Evolutionary conservation across 2,329 filamentous ascomycete genomes (phyloP), one percentile per base, ranked within the genome.

Genomic region (Emergomyces orientalis): DNA sequence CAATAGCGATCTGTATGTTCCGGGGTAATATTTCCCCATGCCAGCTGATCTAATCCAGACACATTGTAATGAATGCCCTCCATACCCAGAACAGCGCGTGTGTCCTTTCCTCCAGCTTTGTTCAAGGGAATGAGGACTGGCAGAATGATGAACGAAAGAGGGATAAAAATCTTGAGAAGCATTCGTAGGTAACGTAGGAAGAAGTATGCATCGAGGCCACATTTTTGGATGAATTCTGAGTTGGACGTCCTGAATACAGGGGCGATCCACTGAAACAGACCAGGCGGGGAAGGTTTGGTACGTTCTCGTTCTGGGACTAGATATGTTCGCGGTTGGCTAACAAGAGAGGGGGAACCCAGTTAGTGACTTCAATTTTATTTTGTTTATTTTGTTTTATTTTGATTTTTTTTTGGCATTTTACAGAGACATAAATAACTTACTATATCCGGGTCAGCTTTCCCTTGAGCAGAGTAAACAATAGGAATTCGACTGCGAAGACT

Each of bases 181-280:
- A 90, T 88, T 65, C 88, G 86, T 32, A 92, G 83, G 71, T 96
- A 99, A 65, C 95, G 89, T 0, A 99, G 82, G 75, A 99, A 99
- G 79, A 97, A 96, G 77, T 96, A 99, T 71, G 93, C 91, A 73
- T 99, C 94, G 11, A 99, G 84, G 22, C 94, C 94, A 69, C 93
- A 97, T 75, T 97, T 96, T 61, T 93, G 88, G 70, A 99, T 96
- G 68, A 99, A 86, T 69, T 96, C 90, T 14, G 90, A 90, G 83
- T 80, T 85, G 74, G 78, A 90, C 78, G 78, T 86, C 74, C 78
- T 89, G 81, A 81, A 96, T 67, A 79, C 80, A 3, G 82, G 81
- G 17, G 73, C 71, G 58, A 84, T 74, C 83, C 83, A 85, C 69
- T 73, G 75, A 63, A 80, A 78, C 32, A 82, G 79, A 73, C 75